Base-by-base conservation (phyloP, 352 stramenopile species). In the Bremia lactucae region DNA sequence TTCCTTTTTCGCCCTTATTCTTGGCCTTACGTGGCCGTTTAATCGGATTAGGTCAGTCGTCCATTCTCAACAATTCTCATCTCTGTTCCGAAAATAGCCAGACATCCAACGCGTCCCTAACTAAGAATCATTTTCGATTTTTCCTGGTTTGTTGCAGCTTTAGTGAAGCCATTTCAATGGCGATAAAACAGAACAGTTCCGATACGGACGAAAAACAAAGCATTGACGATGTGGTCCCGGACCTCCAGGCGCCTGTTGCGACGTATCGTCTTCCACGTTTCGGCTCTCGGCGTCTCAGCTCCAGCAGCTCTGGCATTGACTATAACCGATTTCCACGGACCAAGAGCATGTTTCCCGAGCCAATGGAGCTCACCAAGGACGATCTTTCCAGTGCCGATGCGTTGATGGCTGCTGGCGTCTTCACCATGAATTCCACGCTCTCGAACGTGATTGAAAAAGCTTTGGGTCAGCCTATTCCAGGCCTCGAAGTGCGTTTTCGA, bases 391-490 rank as follows among this genome's bases (percentile, higher is more conserved):
- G 55, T 29, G 66, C 67, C 16, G 72, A 81, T 16, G 53, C 63
- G 20, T 38, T 84, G n/a, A 66, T 84, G 52, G 68, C 63, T 4
- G 44, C 51, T 11, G 72, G 55, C 29, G 57, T 77, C 15, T 60
- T 79, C 40, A 63, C 59, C 22, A 79, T 84, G 68, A 67, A 81
- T 49, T 31, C 61, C 18, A 71, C 53, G 18, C 52, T 86, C 24
- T 68, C 68, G 0, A 39, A 52, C 0, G 68, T 70, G 2, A 55
- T 77, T 13, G 65, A 77, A 36, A 68, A 70, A 5, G 56, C 68
- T 0, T 31, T 69, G 4, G 71, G 71, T 7, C 34, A 59, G 3
- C 61, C 68, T 2, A 67, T 84, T 14, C 60, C 68, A 10, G 65
- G 60, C 11, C 55, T 81, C 36, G 66, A 78, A 35, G 58, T 81